A percentile compares a stretch with the other conserved stretches of the same genome.
Evolutionary conservation across 2,329 filamentous ascomycete genomes (phyloP).

Genomic region (Hymenoscyphus fraxineus): DNA sequence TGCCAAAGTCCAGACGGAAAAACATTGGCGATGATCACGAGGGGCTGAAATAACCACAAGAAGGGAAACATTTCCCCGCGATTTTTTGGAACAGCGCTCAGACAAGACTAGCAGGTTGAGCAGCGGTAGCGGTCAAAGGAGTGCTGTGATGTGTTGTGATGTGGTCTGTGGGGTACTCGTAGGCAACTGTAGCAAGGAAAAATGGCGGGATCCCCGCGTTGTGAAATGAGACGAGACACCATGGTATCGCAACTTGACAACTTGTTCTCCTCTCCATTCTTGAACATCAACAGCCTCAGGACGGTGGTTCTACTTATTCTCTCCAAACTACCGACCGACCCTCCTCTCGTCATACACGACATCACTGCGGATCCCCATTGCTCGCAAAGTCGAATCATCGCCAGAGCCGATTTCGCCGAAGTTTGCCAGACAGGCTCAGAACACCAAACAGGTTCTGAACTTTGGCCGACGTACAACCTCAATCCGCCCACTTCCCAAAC

Average conservation of each 20-base stretch:
- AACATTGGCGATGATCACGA: background rate
- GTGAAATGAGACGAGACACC: background rate
- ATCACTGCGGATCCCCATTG: background rate
- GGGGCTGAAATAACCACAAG: background rate
- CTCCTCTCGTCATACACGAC: background rate
- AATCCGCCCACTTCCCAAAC: background rate
- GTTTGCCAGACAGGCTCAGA: background rate
- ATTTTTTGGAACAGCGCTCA: constrained; percentile 1
- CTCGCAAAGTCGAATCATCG: background rate
- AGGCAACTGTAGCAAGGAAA: background rate
- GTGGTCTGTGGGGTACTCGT: background rate
- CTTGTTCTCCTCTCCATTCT: background rate
- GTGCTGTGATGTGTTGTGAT: background rate
- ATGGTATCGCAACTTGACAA: background rate
- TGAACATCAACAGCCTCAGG: background rate
- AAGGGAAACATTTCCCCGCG: constrained; percentile 2
- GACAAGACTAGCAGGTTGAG: background rate
- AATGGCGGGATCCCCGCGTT: background rate
- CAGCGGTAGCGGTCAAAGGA: background rate
- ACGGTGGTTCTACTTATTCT: background rate
- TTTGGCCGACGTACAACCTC: background rate
- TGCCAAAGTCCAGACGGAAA: background rate
- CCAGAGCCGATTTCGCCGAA: background rate
- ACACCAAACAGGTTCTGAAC: background rate
- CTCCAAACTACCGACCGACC: background rate